Conservation (phyloP, 2,329 filamentous ascomycete genomes). For the Alternaria triticina region DNA sequence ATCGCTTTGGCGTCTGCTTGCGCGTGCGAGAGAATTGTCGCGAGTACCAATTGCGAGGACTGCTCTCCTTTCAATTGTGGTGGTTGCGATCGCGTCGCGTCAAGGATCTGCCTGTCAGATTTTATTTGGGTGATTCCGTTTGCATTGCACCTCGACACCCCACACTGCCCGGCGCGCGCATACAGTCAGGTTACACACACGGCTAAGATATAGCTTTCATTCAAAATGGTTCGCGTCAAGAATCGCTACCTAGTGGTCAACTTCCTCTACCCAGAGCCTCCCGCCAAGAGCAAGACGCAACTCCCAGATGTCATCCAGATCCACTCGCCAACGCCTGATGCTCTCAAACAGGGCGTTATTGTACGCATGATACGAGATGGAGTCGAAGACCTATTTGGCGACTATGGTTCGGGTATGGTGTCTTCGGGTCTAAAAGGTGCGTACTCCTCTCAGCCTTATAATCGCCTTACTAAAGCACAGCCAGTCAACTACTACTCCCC, state of each 20-base stretch:
- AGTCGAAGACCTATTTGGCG: constrained; percentile 62
- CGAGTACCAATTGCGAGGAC: background rate
- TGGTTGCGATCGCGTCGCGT: background rate
- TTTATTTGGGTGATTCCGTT: background rate
- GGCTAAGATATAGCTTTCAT: no score
- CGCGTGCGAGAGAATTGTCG: background rate
- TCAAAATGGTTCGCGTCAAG: constrained; percentile 84
- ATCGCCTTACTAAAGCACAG: background rate
- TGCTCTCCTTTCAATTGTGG: background rate
- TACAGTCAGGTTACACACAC: background rate
- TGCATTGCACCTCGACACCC: background rate
- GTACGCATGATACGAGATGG: constrained; percentile 65
- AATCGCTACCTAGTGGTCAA: constrained; percentile 95
- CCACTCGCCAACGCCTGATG: constrained; percentile 77
- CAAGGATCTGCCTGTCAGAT: background rate
- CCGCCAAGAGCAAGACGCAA: constrained; percentile 40
- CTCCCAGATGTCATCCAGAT: constrained; percentile 71
- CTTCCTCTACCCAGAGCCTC: constrained; percentile 79
- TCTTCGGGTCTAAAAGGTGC: constrained; percentile 72
- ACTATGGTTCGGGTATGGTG: constrained; percentile 82
- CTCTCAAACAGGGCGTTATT: constrained; percentile 70
- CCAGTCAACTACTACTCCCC: constrained; percentile 90
- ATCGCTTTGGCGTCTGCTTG: background rate
- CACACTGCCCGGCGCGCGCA: background rate
- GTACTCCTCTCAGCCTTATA: constrained; percentile 2